Base-by-base conservation (phyloP, 306 rosid genomes). In the Spatholobus suberectus region DNA sequence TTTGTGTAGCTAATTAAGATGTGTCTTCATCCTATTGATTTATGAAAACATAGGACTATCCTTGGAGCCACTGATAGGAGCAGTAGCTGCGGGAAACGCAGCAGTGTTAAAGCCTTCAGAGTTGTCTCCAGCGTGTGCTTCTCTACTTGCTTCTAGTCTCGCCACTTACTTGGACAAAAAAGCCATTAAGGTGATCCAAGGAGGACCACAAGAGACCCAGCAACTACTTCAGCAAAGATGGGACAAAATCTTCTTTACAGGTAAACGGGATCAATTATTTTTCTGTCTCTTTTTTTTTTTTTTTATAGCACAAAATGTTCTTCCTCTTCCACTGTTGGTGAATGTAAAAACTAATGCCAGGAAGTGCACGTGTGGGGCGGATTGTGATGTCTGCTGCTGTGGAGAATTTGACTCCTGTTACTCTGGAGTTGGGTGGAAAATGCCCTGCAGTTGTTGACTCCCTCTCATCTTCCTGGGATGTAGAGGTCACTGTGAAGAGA, bases 161-260 rank as follows among this genome's bases (percentile, higher is more conserved):
- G 1, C 80, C 14, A 51, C 57, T 35, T 91, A 91, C 70, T 66
- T 90, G 21, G 98, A 94, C 66, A 23, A 24, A 0, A 69, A 79
- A 21, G 98, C 92, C 52, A 81, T 94, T 54, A 92, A 82, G 79
- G 90, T 94, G 37, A 26, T 89, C 3, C 76, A 90, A 85, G 98
- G 94, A 0, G 98, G 97, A 10, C 77, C 89, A 3, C 73, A 79
- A 0, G 88, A 84, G 5, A 89, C 89, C 0, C 77, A 89, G 29
- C 78, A 75, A 37, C 85, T 94, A 5, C 78, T 94, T 1, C 83
- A 75, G 8, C 83, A 88, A 40, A 83, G n/a, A 77, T 94, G 98
- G 98, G 97, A 92, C 82, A 94, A 94, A 35, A 92, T 94, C 32
- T 90, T 94, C 76, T 91, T 91, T 63, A 94, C 98, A 40, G 98